Conservation (phyloP, 2,329 filamentous ascomycete genomes). For the Ophiostoma novo-ulmi region DNA sequence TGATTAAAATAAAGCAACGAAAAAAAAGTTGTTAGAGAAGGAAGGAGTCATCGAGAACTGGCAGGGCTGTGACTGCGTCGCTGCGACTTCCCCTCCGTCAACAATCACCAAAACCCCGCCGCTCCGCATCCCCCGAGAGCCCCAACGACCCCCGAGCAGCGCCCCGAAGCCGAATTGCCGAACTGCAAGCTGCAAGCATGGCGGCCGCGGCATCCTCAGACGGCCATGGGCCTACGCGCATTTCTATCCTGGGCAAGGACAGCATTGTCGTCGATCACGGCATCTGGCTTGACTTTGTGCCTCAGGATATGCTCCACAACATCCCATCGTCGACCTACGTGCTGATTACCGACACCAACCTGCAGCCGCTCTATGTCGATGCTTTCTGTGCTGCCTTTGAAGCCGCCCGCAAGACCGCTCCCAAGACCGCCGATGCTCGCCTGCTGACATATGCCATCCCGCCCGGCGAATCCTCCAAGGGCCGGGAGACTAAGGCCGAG, state of each 20-base stretch:
- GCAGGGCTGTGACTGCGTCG: slow-evolving; percentile 6
- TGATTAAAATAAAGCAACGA: neutral
- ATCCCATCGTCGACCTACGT: slow-evolving; percentile 86
- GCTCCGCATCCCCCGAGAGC: slow-evolving; percentile 12
- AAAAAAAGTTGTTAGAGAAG: slow-evolving; percentile 10
- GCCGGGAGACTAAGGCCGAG: slow-evolving; percentile 84
- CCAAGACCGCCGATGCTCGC: slow-evolving; percentile 46
- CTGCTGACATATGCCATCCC: slow-evolving; percentile 82
- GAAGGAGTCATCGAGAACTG: neutral
- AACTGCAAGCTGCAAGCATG: slow-evolving; percentile 20
- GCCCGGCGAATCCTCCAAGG: slow-evolving; percentile 90
- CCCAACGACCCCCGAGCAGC: neutral
- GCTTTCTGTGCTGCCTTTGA: slow-evolving; percentile 65
- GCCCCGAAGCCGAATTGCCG: neutral
- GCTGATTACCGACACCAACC: slow-evolving; percentile 92
- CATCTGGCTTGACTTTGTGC: slow-evolving; percentile 78
- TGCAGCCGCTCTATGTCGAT: slow-evolving; percentile 75
- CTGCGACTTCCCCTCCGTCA: neutral
- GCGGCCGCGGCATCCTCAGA: slow-evolving; percentile 17
- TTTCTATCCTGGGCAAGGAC: slow-evolving; percentile 81
- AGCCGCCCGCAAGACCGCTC: slow-evolving; percentile 36
- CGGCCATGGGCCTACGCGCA: slow-evolving; percentile 47
- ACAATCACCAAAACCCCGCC: neutral
- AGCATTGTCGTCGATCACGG: slow-evolving; percentile 89
- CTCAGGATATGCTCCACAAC: slow-evolving; percentile 71